Percentiles rank a stretch among this genome's conserved stretches.
These are phyloP conservation scores for Anthostomella pinea DNA, from an alignment of 2,329 filamentous ascomycete genomes.

Conservation along the genomic window DNA sequence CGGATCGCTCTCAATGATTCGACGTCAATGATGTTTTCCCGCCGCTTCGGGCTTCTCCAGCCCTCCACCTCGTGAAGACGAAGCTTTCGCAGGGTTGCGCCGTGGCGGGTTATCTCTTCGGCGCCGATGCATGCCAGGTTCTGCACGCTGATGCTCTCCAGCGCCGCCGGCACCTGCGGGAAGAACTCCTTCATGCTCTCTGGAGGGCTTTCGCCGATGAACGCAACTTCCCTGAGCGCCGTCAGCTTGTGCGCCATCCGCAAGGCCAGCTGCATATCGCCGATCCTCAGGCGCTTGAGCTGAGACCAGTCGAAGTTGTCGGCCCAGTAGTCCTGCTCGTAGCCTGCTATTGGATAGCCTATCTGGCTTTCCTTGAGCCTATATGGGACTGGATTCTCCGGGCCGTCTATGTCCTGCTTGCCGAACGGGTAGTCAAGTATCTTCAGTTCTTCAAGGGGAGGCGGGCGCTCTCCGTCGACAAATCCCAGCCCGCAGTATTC, in stretches of 20 bases:
- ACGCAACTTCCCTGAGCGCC: slow-evolving; percentile 4
- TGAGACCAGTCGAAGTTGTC: slow-evolving; percentile 10
- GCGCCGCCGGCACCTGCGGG: slow-evolving; percentile 5
- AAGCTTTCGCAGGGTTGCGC: slow-evolving; percentile 4
- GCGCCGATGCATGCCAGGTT: background rate
- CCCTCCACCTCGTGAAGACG: slow-evolving; percentile 4
- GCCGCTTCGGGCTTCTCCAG: background rate
- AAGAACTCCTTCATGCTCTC: slow-evolving; percentile 1
- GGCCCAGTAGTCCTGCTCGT: slow-evolving; percentile 11
- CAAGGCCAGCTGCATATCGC: background rate
- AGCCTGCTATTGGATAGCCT: background rate
- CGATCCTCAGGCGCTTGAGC: slow-evolving; percentile 1
- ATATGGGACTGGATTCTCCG: no score
- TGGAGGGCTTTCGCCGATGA: background rate
- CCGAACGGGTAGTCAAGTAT: slow-evolving; percentile 8
- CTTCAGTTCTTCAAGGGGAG: slow-evolving; percentile 7
- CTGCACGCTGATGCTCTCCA: slow-evolving; percentile 4
- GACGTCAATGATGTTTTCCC: slow-evolving; percentile 4
- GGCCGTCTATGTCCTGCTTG: background rate
- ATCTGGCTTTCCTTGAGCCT: no score
- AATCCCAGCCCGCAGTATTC: slow-evolving; percentile 11
- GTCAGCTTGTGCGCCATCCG: slow-evolving; percentile 4
- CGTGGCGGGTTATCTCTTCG: slow-evolving; percentile 1
- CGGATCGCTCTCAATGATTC: slow-evolving; percentile 3
- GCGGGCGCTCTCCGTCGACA: slow-evolving; percentile 5